A percentile compares a stretch with the other conserved stretches of the same genome.
Conservation (phyloP, 1,139 yeast genomes). For the Pichia sp. region DNA sequence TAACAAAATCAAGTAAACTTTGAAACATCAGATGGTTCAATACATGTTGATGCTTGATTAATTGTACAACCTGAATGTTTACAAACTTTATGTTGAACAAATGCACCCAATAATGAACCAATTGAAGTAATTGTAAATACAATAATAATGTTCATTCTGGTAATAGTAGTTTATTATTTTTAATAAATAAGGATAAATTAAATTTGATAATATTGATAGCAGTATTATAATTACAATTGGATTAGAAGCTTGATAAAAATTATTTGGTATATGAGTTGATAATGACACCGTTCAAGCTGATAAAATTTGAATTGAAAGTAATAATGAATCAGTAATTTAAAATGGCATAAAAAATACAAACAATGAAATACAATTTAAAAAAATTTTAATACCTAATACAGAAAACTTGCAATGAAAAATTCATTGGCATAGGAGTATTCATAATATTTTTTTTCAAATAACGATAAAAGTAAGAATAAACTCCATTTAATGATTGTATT, state of each 20-base stretch:
- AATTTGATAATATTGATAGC: conserved; percentile 57
- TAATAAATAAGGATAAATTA: conserved; percentile 55
- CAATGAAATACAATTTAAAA: conserved; percentile 54
- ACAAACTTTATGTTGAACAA: conserved; percentile 71
- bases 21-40: conserved; percentile 32
- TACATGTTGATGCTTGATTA: conserved; percentile 44
- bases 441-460: conserved; percentile 36
- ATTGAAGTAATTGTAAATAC: conserved; percentile 71
- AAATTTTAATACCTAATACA: too few species aligned
- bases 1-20: conserved; percentile 56
- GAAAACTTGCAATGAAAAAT: too few species aligned
- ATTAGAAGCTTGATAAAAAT: conserved; percentile 61
- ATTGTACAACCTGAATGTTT: conserved; percentile 72
- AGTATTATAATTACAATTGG: conserved; percentile 60
- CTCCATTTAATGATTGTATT: conserved; percentile 28
- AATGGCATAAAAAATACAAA: conserved; percentile 59
- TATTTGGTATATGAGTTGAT: conserved; percentile 60
- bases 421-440: conserved; percentile 24
- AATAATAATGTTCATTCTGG: conserved; percentile 65
- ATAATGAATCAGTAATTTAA: conserved; percentile 51
- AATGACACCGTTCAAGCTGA: conserved; percentile 64
- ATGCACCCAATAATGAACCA: conserved; percentile 77
- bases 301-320: conserved; percentile 46
- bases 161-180: conserved; percentile 49
- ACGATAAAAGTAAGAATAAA: conserved; percentile 30